Base-by-base conservation (phyloP, 2,329 filamentous ascomycete genomes). In the Cercospora citrullina region DNA sequence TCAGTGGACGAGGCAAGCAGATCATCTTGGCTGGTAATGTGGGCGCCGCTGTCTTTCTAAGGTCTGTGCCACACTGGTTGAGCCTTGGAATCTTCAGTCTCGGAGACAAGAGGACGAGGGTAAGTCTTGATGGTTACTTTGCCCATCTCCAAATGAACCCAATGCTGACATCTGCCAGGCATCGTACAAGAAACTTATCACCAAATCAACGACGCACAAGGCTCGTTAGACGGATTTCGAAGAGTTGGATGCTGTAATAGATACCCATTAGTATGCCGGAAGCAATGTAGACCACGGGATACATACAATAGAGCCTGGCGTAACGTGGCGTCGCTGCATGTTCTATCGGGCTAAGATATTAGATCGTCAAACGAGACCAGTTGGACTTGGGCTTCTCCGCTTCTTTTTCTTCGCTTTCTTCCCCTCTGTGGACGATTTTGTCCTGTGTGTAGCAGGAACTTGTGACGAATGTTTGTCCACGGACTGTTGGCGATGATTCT, bases 1-100 rank as follows among this genome's bases (percentile, higher is more conserved):
- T 83, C 51, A 77, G 75, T 62, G 77, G 77, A 14, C 77, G 75
- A 68, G 79, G 81, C 63, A 79, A 79, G 23, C 81, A 83, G 69
- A 68, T 84, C 42, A 72, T 83, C 31, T 66, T 83, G 28, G 79
- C 79, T 9, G 66, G 69, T 28, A 72, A 69, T 10, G 63, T 70
- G 9, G 66, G 66, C 31, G 57, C 64, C 21, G 68, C 66, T 8
- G 63, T 66, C 7, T 64, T 64, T 60, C 42, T 70, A 14, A 66
- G 68, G 30, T 65, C 68, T 10, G 23, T 70, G 48, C 68, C 68
- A 28, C 26, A 64, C 26, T 70, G 68, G 68, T 14, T 70, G 42
- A 58, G 66, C 18, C 60, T 68, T 10, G 68, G 66, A n/a, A 60
- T 68, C 9, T 66, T 70, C 53, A 66, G 65, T 48, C 39, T 64